These are phyloP conservation scores for Millerozyma miso DNA, from an alignment of 805 yeast species.

Conservation along the genomic window DNA sequence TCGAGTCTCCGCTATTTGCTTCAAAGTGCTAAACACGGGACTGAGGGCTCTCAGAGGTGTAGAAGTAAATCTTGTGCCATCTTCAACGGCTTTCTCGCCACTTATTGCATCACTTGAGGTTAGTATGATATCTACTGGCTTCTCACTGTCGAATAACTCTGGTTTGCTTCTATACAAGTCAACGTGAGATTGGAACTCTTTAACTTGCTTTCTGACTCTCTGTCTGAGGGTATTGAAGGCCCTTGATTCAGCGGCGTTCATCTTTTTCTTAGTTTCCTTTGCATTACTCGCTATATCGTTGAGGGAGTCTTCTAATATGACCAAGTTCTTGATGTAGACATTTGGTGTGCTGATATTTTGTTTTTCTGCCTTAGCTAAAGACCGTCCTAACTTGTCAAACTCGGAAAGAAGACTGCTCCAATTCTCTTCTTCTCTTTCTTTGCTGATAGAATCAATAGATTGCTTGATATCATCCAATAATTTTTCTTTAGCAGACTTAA, in stretches of 20 bases:
- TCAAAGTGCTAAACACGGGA: constrained; percentile 66
- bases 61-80: constrained; percentile 30
- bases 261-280: constrained; percentile 57
- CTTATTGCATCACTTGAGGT: not conserved
- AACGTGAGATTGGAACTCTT: constrained; percentile 61
- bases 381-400: constrained; percentile 72
- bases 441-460: constrained; percentile 62
- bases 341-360: constrained; percentile 74
- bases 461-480: constrained; percentile 79
- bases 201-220: constrained; percentile 75
- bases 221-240: constrained; percentile 86
- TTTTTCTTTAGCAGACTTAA: constrained; percentile 91
- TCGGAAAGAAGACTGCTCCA: constrained; percentile 75
- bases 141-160: constrained; percentile 63
- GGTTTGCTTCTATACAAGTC: constrained; percentile 65
- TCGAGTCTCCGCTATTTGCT: constrained; percentile 77
- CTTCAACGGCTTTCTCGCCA: constrained; percentile 26
- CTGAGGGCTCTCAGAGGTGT: constrained; percentile 36
- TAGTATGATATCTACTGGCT: constrained; percentile 33
- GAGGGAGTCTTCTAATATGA: constrained; percentile 67
- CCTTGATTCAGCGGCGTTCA: constrained; percentile 78
- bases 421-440: constrained; percentile 64
- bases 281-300: constrained; percentile 47
- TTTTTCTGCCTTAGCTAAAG: constrained; percentile 65
- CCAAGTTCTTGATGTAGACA: constrained; percentile 62